A percentile compares a stretch with the other conserved stretches of the same genome.
Conservation (phyloP, 2,329 filamentous ascomycete species). For the Neonectria coccinea region DNA sequence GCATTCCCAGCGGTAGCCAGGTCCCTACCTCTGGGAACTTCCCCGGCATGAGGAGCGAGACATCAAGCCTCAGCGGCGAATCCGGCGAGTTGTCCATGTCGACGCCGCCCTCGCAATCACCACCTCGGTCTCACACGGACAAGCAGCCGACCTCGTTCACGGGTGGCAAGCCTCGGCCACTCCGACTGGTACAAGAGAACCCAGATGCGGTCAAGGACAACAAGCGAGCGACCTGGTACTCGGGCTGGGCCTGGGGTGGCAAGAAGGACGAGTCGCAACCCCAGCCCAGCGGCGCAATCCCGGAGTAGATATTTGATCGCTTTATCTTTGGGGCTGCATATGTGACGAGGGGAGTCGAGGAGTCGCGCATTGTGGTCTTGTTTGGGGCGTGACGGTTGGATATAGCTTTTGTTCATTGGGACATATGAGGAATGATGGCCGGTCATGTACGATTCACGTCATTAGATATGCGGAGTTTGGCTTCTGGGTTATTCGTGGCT, state of each 20-base stretch:
- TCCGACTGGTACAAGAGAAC: conserved; percentile 89
- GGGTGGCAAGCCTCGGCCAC: conserved; percentile 81
- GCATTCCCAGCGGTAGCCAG: conserved; percentile 64
- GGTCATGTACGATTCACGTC: conserved; percentile 48
- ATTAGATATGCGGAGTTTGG: conserved; percentile 49
- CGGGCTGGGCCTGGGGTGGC: conserved; percentile 66
- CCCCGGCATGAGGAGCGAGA: conserved; percentile 76
- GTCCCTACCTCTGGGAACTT: conserved; percentile 70
- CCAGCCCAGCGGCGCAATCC: conserved; percentile 48
- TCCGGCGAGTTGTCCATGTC: conserved; percentile 64
- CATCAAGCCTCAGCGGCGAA: conserved; percentile 75
- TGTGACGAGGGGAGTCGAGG: conserved; percentile 8
- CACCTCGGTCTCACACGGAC: conserved; percentile 63
- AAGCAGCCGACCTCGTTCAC: conserved; percentile 67
- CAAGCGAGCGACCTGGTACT: conserved; percentile 73
- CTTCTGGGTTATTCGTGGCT: conserved; percentile 47
- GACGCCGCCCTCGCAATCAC: conserved; percentile 65
- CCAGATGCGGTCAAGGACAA: conserved; percentile 62
- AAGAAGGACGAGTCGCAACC: conserved; percentile 62
- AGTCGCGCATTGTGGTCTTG: conserved; percentile 30
- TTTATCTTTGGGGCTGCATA: conserved; percentile 17
- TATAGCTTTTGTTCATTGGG: conserved; percentile 40
- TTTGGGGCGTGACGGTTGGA: conserved; percentile 42
- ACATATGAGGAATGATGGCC: conserved; percentile 43
- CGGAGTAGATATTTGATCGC: conserved; percentile 46